Conservation (phyloP, 2,329 filamentous ascomycete species). For the Exutisphaerella laricina region DNA sequence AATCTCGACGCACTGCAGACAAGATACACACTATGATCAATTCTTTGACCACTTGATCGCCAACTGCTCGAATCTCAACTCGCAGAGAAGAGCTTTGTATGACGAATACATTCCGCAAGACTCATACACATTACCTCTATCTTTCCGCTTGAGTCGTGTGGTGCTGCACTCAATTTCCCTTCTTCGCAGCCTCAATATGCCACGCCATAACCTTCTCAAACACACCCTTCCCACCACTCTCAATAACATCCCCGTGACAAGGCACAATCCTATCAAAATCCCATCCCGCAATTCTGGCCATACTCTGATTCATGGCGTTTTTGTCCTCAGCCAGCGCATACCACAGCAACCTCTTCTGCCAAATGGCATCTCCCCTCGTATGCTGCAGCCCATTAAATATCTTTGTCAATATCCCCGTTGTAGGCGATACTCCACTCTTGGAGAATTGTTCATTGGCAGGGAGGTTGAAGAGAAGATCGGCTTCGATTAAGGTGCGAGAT, state of each 20-base stretch:
- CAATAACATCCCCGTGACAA: conserved; percentile 88
- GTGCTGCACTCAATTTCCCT: too few species aligned
- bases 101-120: too few species aligned
- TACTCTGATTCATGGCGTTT: conserved; percentile 62
- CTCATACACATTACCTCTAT: too few species aligned
- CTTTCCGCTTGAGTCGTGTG: too few species aligned
- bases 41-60: too few species aligned
- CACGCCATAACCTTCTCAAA: conserved; percentile 77
- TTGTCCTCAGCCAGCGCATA: conserved; percentile 63
- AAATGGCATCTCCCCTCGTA: conserved; percentile 59
- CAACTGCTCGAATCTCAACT: too few species aligned
- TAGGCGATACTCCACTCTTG: conserved; percentile 50
- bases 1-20: too few species aligned
- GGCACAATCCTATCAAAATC: conserved; percentile 81
- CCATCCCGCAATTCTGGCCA: conserved; percentile 67
- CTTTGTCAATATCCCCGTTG: conserved; percentile 55
- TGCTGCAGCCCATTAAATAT: conserved; percentile 54
- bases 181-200: conserved; percentile 58
- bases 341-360: conserved; percentile 78
- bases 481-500: conserved; percentile 73
- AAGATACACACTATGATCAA: too few species aligned
- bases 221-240: conserved; percentile 65
- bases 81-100: too few species aligned
- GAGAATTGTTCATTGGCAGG: conserved; percentile 76
- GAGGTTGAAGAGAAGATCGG: conserved; percentile 87